Evolutionary conservation across 371 early-diverging fungal genomes (phyloP).

Genomic region (Batkoa obscura): DNA sequence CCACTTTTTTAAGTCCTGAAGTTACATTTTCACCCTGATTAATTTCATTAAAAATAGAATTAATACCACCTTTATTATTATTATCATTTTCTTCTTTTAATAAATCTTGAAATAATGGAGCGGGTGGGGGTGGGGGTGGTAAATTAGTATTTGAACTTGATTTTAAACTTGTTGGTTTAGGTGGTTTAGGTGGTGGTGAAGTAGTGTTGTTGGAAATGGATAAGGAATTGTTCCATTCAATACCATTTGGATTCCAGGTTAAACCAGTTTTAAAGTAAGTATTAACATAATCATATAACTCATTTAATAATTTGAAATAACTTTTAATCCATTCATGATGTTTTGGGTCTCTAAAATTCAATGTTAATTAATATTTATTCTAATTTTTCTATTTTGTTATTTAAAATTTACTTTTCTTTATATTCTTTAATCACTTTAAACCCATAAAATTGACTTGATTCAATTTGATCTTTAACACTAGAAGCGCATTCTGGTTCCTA

Average conservation of each 20-base stretch:
- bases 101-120: conserved; percentile 17
- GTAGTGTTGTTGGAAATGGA: conserved; percentile 35
- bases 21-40: conserved; percentile 69
- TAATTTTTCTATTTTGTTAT: too few species aligned
- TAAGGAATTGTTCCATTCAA: conserved; percentile 13
- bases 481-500: conserved; percentile 81
- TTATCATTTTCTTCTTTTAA: conserved; percentile 1
- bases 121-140: conserved; percentile 47
- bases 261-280: conserved; percentile 77
- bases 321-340: conserved; percentile 72
- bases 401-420: conserved; percentile 59
- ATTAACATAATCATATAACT: conserved; percentile 68
- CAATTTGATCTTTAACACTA: conserved; percentile 73
- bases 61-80: conserved; percentile 14
- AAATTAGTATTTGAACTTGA: conserved; percentile 7
- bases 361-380: too few species aligned
- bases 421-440: conserved; percentile 78
- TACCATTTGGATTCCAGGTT: conserved; percentile 71
- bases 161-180: not conserved
- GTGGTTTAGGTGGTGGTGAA: conserved; percentile 18
- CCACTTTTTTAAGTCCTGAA: conserved; percentile 74
- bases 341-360: conserved; percentile 36
- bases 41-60: conserved; percentile 68
- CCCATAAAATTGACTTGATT: conserved; percentile 77
- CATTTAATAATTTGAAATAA: conserved; percentile 43